Percentiles rank a stretch among this genome's conserved stretches.
phyloP scores from a whole-genome alignment of 2,329 filamentous ascomycete species.

The Neopestalotiopsis rosae region DNA sequence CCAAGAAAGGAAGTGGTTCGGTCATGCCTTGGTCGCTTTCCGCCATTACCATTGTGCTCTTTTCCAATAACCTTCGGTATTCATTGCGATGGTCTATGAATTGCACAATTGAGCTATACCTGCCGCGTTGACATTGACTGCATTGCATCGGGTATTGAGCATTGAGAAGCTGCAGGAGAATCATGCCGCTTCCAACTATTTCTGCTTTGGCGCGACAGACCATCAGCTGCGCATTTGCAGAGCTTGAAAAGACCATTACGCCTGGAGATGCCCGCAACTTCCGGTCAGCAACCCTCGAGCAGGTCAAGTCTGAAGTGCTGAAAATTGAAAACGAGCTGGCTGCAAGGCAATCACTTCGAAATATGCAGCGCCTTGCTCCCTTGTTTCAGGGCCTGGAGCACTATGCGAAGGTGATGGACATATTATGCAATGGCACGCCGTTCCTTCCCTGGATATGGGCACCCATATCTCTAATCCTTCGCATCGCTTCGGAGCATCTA shows the following conservation, averaged over 20 bases:
- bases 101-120: too few relatives aligned
- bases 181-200: not conserved
- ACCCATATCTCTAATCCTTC: conserved; percentile 23
- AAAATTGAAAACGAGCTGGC: not conserved
- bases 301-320: not conserved
- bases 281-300: not conserved
- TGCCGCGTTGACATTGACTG: too few relatives aligned
- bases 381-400: not conserved
- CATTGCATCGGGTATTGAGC: not conserved
- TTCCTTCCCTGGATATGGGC: not conserved
- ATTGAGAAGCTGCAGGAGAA: not conserved
- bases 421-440: not conserved
- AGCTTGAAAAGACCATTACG: conserved; percentile 2
- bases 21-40: not conserved
- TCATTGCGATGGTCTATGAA: too few relatives aligned
- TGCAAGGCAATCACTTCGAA: not conserved
- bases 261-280: conserved; percentile 10
- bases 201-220: not conserved
- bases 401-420: not conserved
- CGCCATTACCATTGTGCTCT: not conserved
- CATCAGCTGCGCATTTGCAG: not conserved
- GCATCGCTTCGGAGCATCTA: not conserved
- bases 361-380: not conserved
- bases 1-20: too few relatives aligned
- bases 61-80: not conserved